These are phyloP conservation scores for Paecilomyces formosus DNA, from an alignment of 2,329 filamentous ascomycete species.

Conservation along the genomic window DNA sequence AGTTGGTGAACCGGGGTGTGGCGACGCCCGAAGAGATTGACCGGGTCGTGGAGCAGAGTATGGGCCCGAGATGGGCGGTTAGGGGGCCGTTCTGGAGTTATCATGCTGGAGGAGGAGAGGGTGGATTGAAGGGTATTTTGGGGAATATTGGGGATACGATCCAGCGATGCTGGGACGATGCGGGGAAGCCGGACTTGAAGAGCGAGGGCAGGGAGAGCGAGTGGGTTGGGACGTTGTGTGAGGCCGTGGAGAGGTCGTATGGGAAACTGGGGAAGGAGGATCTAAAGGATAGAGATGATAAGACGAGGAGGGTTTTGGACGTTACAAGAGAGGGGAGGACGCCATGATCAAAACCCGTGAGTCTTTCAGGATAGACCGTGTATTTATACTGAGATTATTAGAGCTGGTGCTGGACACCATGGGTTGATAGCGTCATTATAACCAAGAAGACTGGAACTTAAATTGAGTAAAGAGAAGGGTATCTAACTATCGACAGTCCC, in stretches of 20 bases:
- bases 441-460: neutral
- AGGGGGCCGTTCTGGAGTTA: conserved; percentile 53
- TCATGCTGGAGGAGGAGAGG: conserved; percentile 50
- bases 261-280: conserved; percentile 5
- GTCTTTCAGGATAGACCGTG: neutral
- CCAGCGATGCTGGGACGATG: conserved; percentile 47
- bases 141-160: conserved; percentile 51
- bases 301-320: conserved; percentile 6
- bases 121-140: conserved; percentile 47
- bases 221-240: conserved; percentile 2
- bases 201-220: conserved; percentile 27
- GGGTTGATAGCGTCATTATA: neutral
- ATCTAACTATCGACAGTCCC: neutral
- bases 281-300: conserved; percentile 7
- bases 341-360: neutral
- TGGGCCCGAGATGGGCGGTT: conserved; percentile 50
- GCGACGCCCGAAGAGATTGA: conserved; percentile 48
- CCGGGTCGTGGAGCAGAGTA: conserved; percentile 42
- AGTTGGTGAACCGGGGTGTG: conserved; percentile 48
- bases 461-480: neutral
- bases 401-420: neutral
- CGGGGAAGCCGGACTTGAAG: conserved; percentile 27
- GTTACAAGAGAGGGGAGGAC: conserved; percentile 3
- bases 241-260: conserved; percentile 7
- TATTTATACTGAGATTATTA: neutral